These are phyloP conservation scores for Gentiana straminea DNA, from an alignment of 257 asterid genomes.

Conservation along the genomic window DNA sequence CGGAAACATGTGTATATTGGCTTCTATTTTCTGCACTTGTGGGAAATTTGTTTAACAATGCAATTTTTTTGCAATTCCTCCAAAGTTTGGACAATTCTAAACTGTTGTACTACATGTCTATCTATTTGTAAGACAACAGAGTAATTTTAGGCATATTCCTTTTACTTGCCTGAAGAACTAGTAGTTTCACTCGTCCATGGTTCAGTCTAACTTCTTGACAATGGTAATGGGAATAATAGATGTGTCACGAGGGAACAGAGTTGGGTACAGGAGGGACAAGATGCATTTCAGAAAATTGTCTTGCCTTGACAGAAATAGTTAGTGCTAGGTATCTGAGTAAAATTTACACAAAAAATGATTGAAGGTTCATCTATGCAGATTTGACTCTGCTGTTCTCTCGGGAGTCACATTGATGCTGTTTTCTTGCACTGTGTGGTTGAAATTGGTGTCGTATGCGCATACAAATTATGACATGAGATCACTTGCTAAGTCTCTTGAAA, in stretches of 20 bases:
- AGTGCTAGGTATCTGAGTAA: too few relatives aligned
- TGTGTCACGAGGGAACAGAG: too few relatives aligned
- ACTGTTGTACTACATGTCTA: neutral
- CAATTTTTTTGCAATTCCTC: too few relatives aligned
- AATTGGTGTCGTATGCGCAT: conserved; percentile 91
- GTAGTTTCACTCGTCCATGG: neutral
- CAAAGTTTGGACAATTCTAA: neutral
- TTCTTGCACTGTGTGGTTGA: conserved; percentile 85
- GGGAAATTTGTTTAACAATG: too few relatives aligned
- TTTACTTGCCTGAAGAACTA: neutral
- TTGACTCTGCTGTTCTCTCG: conserved; percentile 85
- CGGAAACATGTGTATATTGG: too few relatives aligned
- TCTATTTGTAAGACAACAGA: neutral
- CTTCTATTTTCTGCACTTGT: too few relatives aligned
- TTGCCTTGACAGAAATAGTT: too few relatives aligned
- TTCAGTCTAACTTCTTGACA: neutral
- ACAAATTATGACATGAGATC: conserved; percentile 80
- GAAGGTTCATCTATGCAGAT: conserved; percentile 43
- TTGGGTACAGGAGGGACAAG: too few relatives aligned
- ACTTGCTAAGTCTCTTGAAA: conserved; percentile 57
- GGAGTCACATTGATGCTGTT: conserved; percentile 74
- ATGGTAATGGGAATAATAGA: neutral
- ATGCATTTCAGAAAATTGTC: too few relatives aligned
- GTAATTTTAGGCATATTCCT: neutral
- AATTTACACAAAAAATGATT: neutral